phyloP scores from a whole-genome alignment of 805 yeast genomes.

The Teunomyces kruisii region DNA sequence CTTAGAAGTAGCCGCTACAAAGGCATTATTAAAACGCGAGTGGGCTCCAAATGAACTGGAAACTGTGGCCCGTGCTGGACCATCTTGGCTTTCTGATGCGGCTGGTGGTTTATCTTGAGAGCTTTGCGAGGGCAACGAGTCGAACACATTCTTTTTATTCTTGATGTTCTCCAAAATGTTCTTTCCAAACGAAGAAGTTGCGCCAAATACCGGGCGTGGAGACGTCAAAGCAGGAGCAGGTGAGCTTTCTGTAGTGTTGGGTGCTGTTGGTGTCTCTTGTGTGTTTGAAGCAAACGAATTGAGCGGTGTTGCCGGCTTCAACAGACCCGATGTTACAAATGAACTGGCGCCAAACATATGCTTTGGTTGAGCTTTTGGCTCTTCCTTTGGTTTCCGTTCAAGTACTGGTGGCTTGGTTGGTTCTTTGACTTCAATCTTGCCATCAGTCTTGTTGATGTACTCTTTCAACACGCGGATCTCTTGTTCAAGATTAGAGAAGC shows the following conservation, averaged over 20 bases:
- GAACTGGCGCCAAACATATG: conserved; percentile 15
- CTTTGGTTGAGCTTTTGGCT: conserved; percentile 7
- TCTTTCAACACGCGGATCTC: conserved; percentile 17
- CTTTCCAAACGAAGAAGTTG: conserved; percentile 41
- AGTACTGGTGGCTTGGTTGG: conserved; percentile 5
- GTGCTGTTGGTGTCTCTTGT: conserved; percentile 12
- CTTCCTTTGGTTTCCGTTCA: conserved; percentile 3
- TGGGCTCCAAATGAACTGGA: conserved; percentile 44
- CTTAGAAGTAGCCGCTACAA: conserved; percentile 49
- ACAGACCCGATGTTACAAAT: conserved; percentile 5
- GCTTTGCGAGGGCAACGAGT: conserved; percentile 15
- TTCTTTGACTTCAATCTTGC: background rate
- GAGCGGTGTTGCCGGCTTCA: conserved; percentile 11
- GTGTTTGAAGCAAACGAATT: conserved; percentile 8
- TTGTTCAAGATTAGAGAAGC: conserved; percentile 18
- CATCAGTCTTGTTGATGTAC: background rate
- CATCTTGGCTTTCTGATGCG: background rate
- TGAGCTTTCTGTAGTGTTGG: conserved; percentile 9
- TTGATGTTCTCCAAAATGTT: conserved; percentile 24
- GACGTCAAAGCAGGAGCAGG: conserved; percentile 4
- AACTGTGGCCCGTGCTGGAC: conserved; percentile 7
- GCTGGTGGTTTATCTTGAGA: background rate
- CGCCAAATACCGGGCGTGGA: conserved; percentile 36
- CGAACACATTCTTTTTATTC: conserved; percentile 26
- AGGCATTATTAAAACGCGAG: conserved; percentile 53